Evolutionary conservation across 2,329 filamentous ascomycete genomes (phyloP), one percentile per base, ranked within the genome.

Genomic region (Botrytis hyacinthi): DNA sequence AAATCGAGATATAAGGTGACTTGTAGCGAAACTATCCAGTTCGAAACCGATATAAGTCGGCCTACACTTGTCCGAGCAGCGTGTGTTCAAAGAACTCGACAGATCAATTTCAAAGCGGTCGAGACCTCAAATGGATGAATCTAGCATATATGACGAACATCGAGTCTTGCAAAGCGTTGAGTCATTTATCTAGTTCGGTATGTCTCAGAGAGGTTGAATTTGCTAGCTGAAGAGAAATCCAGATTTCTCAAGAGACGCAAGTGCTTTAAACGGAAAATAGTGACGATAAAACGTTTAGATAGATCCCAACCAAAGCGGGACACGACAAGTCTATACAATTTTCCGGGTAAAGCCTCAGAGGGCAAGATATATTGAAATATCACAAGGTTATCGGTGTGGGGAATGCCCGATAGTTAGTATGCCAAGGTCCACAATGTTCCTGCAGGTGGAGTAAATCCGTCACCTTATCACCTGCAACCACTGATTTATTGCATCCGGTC

Each of bases 201-300:
- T 12, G 35, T 60, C 32, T 42, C 35, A 59, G n/a, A 40, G 20
- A 29, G 44, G 20, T 35, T 18, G 57, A 40, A 54, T 48, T 74
- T 73, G 74, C 48, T 44, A 46, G 14, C 10, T n/a, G 51, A 51
- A 76, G 80, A 82, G 82, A 80, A 82, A 82, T 82, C 80, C 82
- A 80, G 81, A 82, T 78, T 76, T 82, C 81, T 79, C 80, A 76
- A 79, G 79, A 78, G 79, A 78, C 74, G 79, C 76, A 78, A 79
- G 14, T 40, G 37, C n/a, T 29, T 48, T 62, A 63, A 69, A 35
- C 22, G 54, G 42, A 54, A 8, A 54, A 54, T 35, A 16, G 51
- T 69, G n/a, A 46, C 35, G 35, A 60, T 61, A 20, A 66, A 16
- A 51, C 32, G 14, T 57, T 32, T 22, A 51, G 42, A 69, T 18